A percentile compares a stretch with the other conserved stretches of the same genome.
Conservation (phyloP, 345 rosid species). For the Stellera chamaejasme region DNA sequence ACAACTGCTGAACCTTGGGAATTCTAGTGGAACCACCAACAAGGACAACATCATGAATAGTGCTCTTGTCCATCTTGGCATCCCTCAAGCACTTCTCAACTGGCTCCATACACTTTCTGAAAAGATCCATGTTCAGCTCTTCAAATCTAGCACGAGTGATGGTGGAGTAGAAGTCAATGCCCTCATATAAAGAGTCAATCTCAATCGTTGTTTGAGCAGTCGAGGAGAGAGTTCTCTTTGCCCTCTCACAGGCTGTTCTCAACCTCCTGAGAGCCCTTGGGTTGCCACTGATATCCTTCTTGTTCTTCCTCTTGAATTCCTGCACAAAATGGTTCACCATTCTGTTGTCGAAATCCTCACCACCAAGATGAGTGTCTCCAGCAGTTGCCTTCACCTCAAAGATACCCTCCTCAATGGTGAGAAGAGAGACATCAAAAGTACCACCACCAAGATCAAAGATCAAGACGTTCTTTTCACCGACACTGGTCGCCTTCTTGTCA, state of each 20-base stretch:
- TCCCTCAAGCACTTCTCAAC: constrained; percentile 54
- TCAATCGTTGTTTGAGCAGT: constrained; percentile 42
- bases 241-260: constrained; percentile 32
- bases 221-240: constrained; percentile 27
- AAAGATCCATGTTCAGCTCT: constrained; percentile 43
- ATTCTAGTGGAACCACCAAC: constrained; percentile 55
- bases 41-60: constrained; percentile 45
- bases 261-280: constrained; percentile 40
- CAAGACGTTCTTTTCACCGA: constrained; percentile 54
- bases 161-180: constrained; percentile 42
- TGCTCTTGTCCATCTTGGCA: constrained; percentile 62
- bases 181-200: constrained; percentile 46
- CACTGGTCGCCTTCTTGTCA: constrained; percentile 30
- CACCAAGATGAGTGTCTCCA: constrained; percentile 58
- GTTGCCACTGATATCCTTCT: constrained; percentile 46
- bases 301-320: constrained; percentile 48
- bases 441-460: constrained; percentile 65
- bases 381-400: constrained; percentile 54
- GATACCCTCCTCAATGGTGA: constrained; percentile 53
- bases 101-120: constrained; percentile 53
- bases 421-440: constrained; percentile 56
- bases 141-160: constrained; percentile 43
- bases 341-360: constrained; percentile 42
- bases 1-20: constrained; percentile 47
- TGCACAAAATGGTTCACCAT: constrained; percentile 58